Evolutionary conservation across 495 filamentous ascomycete species (phyloP), one percentile per base, ranked within the genome.

Genomic region (Tuber borchii): DNA sequence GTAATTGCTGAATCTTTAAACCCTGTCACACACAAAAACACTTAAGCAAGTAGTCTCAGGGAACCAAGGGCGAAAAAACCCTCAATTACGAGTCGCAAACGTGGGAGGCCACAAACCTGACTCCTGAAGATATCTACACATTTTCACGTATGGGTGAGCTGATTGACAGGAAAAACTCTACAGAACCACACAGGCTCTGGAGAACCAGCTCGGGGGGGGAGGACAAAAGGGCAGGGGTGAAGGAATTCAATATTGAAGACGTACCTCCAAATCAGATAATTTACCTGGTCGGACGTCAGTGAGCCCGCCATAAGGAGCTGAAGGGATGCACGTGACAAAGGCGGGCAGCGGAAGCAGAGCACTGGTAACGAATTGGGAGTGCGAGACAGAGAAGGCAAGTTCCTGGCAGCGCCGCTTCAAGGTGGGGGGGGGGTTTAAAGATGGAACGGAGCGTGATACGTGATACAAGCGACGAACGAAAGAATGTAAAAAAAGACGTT

Each of bases 221-320:
- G 76, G 80, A 73, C 73, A 76, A 75, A 76, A 75, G 78, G 78
- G 69, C 77, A 77, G 70, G 75, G 79, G 79, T 74, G 81, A 82
- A 82, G 84, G 78, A 80, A 89, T 93, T 85, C 89, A 65, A 34
- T 17, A 65, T 65, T 65, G 14, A 65, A 65, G 26, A 65, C 56
- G 16, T 65, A 97, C 93, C 94, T 94, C 93, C 94, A 97, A 87
- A 99, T 93, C 86, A 99, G 88, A 88, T 95, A 98, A 88, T 98
- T 99, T 87, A 98, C 90, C 86, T 95, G 91, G 87, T 97, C 90
- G 77, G 93, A 95, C 85, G 93, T 91, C 82, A 99, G 88, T 81
- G 86, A 74, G 71, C 71, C 81, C 70, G 81, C 80, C 81, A 82
- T 82, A 73, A 65, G 77, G 76, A 82, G 80, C 80, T 79, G 73